Percentiles rank a stretch among this genome's conserved stretches.
These are phyloP conservation scores for Chaetomium sp. DNA, from an alignment of 2,329 filamentous ascomycete genomes.

Conservation along the genomic window DNA sequence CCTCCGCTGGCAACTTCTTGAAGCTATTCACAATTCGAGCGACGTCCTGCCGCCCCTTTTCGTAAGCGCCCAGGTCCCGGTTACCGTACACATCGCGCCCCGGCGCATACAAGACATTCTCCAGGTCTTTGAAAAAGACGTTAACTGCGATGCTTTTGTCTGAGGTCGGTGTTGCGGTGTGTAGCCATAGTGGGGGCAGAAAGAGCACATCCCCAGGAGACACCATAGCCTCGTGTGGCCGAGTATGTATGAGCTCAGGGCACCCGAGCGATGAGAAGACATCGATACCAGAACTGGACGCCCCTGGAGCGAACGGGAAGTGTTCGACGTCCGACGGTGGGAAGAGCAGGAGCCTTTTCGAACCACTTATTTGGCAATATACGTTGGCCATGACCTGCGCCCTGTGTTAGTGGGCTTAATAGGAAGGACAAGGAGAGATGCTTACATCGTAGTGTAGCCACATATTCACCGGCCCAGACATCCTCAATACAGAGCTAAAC, in stretches of 20 bases:
- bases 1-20: constrained; percentile 55
- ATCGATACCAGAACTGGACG: constrained; percentile 72
- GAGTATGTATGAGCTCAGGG: constrained; percentile 34
- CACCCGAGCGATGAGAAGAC: constrained; percentile 49
- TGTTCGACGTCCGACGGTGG: constrained; percentile 67
- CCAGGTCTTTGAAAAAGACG: constrained; percentile 73
- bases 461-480: constrained; percentile 75
- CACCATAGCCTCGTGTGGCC: constrained; percentile 61
- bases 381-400: constrained; percentile 75
- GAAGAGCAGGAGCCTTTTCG: constrained; percentile 69
- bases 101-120: constrained; percentile 55
- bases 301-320: constrained; percentile 66
- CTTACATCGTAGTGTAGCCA: constrained; percentile 84
- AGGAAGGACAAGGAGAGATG: constrained; percentile 3
- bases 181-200: constrained; percentile 77
- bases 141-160: constrained; percentile 73
- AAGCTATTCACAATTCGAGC: constrained; percentile 60
- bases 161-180: constrained; percentile 59
- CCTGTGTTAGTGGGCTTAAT: neutral
- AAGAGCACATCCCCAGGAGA: constrained; percentile 70
- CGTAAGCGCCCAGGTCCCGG: constrained; percentile 75
- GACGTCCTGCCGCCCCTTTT: constrained; percentile 69
- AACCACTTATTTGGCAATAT: constrained; percentile 69
- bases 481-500: constrained; percentile 73
- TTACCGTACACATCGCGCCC: constrained; percentile 87